phyloP scores from a whole-genome alignment of 192 early-diverging fungal genomes.

The Globomyces pollinis-pini region DNA sequence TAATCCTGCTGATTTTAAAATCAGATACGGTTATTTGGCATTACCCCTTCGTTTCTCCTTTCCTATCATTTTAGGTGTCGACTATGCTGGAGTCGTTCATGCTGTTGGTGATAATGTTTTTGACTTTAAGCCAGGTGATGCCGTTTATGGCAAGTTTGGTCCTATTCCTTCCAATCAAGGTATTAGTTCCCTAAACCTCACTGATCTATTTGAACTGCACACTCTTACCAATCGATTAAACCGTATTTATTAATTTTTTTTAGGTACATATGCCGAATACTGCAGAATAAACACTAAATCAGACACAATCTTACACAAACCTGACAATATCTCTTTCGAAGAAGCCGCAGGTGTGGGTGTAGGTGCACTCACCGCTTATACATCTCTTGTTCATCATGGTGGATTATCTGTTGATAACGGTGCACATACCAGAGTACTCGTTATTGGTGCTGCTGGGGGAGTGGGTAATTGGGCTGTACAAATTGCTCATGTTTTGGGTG shows the following conservation, averaged over 20 bases:
- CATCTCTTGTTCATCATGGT: slow-evolving; percentile 7
- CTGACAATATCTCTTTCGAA: neutral
- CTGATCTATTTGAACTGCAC: no score
- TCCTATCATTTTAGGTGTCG: slow-evolving; percentile 21
- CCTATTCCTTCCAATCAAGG: slow-evolving; percentile 4
- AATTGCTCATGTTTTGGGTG: slow-evolving; percentile 36
- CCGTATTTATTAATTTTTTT: no score
- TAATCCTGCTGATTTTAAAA: slow-evolving; percentile 19
- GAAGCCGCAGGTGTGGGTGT: slow-evolving; percentile 21
- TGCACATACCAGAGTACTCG: slow-evolving; percentile 17
- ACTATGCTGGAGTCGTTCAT: slow-evolving; percentile 15
- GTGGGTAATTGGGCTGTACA: slow-evolving; percentile 8
- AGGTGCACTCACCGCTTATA: slow-evolving; percentile 12
- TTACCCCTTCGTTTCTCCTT: neutral
- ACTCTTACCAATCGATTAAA: no score
- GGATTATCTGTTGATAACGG: slow-evolving; percentile 4
- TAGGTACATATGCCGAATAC: slow-evolving; percentile 25
- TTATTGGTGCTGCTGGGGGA: slow-evolving; percentile 22
- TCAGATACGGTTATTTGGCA: slow-evolving; percentile 9
- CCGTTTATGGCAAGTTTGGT: slow-evolving; percentile 15
- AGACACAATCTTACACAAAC: slow-evolving; percentile 2
- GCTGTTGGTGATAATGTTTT: neutral
- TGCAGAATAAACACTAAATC: neutral
- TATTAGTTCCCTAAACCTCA: no score
- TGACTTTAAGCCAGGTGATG: slow-evolving; percentile 6